Conservation (phyloP, 805 yeast genomes). For the Candida parachauliodes region DNA sequence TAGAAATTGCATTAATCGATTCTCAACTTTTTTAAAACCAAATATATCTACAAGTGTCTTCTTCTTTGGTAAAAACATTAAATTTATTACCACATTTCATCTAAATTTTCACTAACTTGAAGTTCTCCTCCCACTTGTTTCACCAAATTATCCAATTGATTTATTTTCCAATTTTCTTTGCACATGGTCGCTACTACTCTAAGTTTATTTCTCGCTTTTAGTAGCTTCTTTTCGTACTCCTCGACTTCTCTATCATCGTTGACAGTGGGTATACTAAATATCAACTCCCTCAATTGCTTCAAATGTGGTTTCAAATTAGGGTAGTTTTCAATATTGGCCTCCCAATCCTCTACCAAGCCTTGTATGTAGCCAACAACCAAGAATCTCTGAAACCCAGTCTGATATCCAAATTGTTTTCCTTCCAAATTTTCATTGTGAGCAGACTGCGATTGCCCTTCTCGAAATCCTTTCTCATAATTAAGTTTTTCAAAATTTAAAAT, state of each 20-base stretch:
- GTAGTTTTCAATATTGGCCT: constrained; percentile 16
- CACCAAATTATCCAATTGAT: constrained; percentile 27
- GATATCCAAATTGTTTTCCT: constrained; percentile 83
- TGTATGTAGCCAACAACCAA: constrained; percentile 65
- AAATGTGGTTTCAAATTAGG: constrained; percentile 15
- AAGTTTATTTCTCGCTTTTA: constrained; percentile 59
- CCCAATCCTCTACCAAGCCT: constrained; percentile 46
- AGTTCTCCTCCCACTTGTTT: constrained; percentile 37
- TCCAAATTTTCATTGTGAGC: constrained; percentile 58
- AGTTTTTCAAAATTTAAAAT: constrained; percentile 58
- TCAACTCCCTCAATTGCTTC: constrained; percentile 27
- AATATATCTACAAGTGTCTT: too few relatives aligned
- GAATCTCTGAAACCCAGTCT: constrained; percentile 70
- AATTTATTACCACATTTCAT: constrained; percentile 42
- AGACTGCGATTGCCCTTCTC: constrained; percentile 67
- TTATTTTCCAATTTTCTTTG: constrained; percentile 29
- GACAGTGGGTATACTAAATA: constrained; percentile 17
- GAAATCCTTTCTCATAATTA: constrained; percentile 63
- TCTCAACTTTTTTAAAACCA: too few relatives aligned
- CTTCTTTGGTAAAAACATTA: too few relatives aligned
- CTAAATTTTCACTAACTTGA: constrained; percentile 33
- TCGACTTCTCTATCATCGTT: constrained; percentile 58
- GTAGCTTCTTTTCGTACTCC: constrained; percentile 47
- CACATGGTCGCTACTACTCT: constrained; percentile 43
- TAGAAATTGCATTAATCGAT: too few relatives aligned